Conservation (phyloP, 2,329 filamentous ascomycete genomes). For the Coniochaeta sp. region DNA sequence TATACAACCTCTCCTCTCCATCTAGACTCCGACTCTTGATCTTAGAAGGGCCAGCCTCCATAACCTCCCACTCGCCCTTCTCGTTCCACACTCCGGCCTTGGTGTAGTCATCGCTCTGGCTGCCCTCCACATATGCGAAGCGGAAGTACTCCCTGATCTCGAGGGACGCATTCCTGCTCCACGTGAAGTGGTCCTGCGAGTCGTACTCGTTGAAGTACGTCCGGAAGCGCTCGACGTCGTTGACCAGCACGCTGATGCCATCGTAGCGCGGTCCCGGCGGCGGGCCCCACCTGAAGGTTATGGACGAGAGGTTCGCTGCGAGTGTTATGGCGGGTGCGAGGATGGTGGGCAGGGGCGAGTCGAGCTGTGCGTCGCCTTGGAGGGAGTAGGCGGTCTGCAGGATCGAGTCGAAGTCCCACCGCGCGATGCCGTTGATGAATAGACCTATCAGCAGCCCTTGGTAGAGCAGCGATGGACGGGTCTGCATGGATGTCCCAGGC, state of each 20-base stretch:
- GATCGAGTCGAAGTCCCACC: constrained; percentile 69
- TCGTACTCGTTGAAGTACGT: constrained; percentile 55
- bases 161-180: constrained; percentile 41
- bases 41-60: constrained; percentile 53
- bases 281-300: constrained; percentile 50
- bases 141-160: constrained; percentile 64
- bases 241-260: constrained; percentile 73
- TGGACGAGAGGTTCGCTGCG: constrained; percentile 48
- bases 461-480: constrained; percentile 58
- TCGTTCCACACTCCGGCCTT: constrained; percentile 64
- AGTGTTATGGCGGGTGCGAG: constrained; percentile 37
- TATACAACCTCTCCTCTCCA: constrained; percentile 6
- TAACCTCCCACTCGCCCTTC: constrained; percentile 57
- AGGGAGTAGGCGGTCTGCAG: constrained; percentile 59
- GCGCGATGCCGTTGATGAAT: constrained; percentile 69
- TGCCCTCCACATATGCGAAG: constrained; percentile 66
- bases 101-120: constrained; percentile 60
- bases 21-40: constrained; percentile 22
- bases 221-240: constrained; percentile 77
- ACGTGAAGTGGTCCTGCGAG: constrained; percentile 42
- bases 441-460: constrained; percentile 67
- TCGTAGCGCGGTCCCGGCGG: constrained; percentile 51
- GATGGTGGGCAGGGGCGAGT: constrained; percentile 52
- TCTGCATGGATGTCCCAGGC: constrained; percentile 64
- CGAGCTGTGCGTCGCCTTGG: constrained; percentile 38